phyloP scores from a whole-genome alignment of 2,329 filamentous ascomycete species.

The Xylaria sp. region DNA sequence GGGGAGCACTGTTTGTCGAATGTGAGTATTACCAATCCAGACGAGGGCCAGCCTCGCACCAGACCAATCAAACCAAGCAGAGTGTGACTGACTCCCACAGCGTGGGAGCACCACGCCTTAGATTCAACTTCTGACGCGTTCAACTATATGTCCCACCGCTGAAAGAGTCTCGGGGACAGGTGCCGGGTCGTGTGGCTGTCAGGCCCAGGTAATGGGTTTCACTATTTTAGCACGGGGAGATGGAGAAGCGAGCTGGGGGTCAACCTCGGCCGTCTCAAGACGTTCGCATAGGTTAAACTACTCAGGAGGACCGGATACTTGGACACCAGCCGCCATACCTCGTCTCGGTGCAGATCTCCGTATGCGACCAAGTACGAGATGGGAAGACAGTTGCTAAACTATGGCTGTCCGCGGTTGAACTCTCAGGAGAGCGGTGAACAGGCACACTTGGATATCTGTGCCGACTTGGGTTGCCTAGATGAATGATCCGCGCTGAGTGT shows the following conservation, averaged over 20 bases:
- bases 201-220: slow-evolving; percentile 17
- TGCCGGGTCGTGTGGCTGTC: slow-evolving; percentile 30
- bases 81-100: slow-evolving; percentile 10
- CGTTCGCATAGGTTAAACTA: slow-evolving; percentile 23
- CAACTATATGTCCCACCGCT: neutral
- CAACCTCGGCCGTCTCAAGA: slow-evolving; percentile 25
- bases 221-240: slow-evolving; percentile 5
- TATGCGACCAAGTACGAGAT: no score
- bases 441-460: no score
- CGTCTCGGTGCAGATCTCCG: neutral
- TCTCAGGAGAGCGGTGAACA: no score
- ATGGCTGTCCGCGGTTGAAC: no score
- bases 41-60: neutral
- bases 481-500: no score
- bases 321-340: neutral
- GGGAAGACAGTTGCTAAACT: no score
- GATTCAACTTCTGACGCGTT: slow-evolving; percentile 1
- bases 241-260: slow-evolving; percentile 31
- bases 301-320: neutral
- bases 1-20: neutral
- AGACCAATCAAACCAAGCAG: neutral
- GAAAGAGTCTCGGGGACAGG: slow-evolving; percentile 9
- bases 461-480: no score
- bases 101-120: neutral
- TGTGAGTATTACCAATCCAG: neutral